These are phyloP conservation scores for Diaporthe longicolla DNA, from an alignment of 2,329 filamentous ascomycete species.

Conservation along the genomic window DNA sequence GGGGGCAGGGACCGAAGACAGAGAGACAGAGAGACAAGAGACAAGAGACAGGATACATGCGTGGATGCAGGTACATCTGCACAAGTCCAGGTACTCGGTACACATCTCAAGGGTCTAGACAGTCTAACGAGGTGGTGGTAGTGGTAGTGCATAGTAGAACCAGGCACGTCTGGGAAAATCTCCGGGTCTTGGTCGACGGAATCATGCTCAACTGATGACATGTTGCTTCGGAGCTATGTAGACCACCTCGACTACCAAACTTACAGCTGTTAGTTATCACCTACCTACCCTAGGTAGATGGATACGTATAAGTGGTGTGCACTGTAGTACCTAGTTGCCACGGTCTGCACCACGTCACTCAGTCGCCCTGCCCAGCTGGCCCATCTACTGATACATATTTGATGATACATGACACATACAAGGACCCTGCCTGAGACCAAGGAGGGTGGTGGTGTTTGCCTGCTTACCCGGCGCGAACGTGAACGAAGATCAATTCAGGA, in stretches of 20 bases:
- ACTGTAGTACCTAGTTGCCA: background rate
- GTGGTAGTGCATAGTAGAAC: constrained; percentile 13
- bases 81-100: background rate
- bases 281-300: too few species aligned
- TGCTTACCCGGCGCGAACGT: constrained; percentile 5
- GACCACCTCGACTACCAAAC: background rate
- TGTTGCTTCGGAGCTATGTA: too few species aligned
- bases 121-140: constrained; percentile 5
- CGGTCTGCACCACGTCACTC: constrained; percentile 22
- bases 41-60: background rate
- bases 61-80: constrained; percentile 16
- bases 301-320: background rate
- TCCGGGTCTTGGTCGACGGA: constrained; percentile 16
- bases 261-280: too few species aligned
- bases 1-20: background rate
- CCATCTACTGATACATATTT: constrained; percentile 18
- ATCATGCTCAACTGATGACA: constrained; percentile 20
- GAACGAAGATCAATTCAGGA: background rate
- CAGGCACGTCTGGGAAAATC: constrained; percentile 25
- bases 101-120: background rate
- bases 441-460: constrained; percentile 17
- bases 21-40: background rate
- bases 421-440: constrained; percentile 29
- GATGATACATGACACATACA: constrained; percentile 29
- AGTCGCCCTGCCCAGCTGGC: constrained; percentile 1